Conservation (phyloP, 2,329 filamentous ascomycete species). For the Colletotrichum sp. region DNA sequence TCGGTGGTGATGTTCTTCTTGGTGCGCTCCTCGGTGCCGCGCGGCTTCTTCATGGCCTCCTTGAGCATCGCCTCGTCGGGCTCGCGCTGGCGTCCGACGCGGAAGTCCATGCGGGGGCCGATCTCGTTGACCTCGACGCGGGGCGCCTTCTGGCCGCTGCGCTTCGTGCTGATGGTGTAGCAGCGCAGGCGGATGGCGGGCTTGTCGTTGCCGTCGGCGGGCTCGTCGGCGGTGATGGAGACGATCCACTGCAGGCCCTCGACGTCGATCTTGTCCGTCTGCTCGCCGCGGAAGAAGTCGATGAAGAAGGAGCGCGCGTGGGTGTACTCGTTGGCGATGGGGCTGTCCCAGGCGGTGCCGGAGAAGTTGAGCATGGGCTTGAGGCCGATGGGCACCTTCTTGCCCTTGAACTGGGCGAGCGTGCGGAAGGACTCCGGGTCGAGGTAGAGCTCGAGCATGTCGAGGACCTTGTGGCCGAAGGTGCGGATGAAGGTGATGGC, state of each 20-base stretch:
- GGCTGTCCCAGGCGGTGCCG: conserved; percentile 85
- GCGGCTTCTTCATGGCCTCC: conserved; percentile 87
- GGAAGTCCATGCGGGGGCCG: conserved; percentile 91
- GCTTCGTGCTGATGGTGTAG: conserved; percentile 87
- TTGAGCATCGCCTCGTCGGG: conserved; percentile 82
- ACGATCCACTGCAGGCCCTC: conserved; percentile 93
- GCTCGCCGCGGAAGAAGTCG: conserved; percentile 85
- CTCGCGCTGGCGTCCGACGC: conserved; percentile 79
- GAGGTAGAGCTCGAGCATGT: conserved; percentile 92
- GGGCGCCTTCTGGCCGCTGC: conserved; percentile 84
- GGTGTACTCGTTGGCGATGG: conserved; percentile 79
- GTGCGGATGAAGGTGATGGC: conserved; percentile 82
- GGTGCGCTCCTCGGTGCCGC: conserved; percentile 73
- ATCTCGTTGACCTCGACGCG: conserved; percentile 95
- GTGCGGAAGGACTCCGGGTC: conserved; percentile 75
- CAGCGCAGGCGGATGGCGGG: conserved; percentile 72
- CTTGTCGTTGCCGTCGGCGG: conserved; percentile 47
- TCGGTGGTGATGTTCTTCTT: conserved; percentile 98
- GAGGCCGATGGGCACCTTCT: conserved; percentile 78
- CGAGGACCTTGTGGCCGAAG: conserved; percentile 86
- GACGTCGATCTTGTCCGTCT: conserved; percentile 84
- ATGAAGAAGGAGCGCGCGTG: conserved; percentile 85
- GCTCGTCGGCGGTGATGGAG: conserved; percentile 77
- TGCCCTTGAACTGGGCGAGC: conserved; percentile 76
- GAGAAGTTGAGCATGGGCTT: conserved; percentile 93